Percentiles rank a stretch among this genome's conserved stretches.
Conservation (phyloP, 31 red algal species). For the Odonthalia washingtoniensis region DNA sequence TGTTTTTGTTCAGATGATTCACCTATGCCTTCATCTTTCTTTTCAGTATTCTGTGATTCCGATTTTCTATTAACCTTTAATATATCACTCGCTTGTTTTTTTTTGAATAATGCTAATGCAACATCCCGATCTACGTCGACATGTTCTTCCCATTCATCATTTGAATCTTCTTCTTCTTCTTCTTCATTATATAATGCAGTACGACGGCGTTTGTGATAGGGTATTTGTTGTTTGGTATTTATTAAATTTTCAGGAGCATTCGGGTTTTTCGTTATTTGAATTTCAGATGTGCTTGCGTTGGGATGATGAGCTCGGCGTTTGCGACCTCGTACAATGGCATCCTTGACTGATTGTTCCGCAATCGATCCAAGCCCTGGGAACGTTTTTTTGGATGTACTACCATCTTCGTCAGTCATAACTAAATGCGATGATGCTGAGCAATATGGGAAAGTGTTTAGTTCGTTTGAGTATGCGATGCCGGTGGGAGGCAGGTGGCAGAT, state of each 20-base stretch:
- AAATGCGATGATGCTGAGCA: no score
- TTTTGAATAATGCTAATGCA: slow-evolving; percentile 21
- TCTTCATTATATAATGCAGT: slow-evolving; percentile 25
- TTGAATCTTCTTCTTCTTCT: slow-evolving; percentile 59
- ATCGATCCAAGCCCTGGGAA: neutral
- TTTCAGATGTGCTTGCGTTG: slow-evolving; percentile 9
- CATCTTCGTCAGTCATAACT: neutral
- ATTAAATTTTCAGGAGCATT: neutral
- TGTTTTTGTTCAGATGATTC: neutral
- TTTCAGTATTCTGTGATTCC: neutral
- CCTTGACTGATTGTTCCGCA: slow-evolving; percentile 30
- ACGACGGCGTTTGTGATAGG: slow-evolving; percentile 56
- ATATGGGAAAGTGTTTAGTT: no score
- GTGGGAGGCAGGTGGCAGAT: no score
- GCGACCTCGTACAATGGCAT: slow-evolving; percentile 39
- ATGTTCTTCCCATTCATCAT: slow-evolving; percentile 80
- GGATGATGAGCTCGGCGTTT: slow-evolving; percentile 28
- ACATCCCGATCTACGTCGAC: slow-evolving; percentile 52
- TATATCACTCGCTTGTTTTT: neutral
- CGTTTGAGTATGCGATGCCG: no score
- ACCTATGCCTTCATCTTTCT: neutral
- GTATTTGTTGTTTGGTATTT: neutral
- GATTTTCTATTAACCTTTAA: neutral
- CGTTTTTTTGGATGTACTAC: neutral
- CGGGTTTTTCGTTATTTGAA: slow-evolving; percentile 23